Conservation (phyloP, 768 basidiomycete species). For the Mycena vulgaris region DNA sequence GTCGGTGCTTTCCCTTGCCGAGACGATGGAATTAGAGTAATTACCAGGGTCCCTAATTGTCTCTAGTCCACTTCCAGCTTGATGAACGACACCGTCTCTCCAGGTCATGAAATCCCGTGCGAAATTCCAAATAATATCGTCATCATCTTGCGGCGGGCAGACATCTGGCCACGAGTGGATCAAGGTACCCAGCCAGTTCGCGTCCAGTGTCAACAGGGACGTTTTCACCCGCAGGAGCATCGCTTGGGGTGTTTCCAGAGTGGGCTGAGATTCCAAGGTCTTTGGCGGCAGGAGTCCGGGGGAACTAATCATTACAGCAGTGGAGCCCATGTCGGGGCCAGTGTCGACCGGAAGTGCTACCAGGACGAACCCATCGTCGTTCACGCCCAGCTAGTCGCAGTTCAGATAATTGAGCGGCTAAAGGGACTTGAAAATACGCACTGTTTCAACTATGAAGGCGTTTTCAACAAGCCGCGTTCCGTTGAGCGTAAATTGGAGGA, state of each 20-base stretch:
- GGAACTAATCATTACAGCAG: neutral
- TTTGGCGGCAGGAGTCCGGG: no score
- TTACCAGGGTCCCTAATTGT: neutral
- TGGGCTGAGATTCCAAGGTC: neutral
- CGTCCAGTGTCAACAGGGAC: constrained; percentile 2
- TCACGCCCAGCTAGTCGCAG: constrained; percentile 2
- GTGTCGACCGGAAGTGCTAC: neutral
- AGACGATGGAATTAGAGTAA: neutral
- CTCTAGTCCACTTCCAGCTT: no score
- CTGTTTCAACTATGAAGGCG: constrained; percentile 14
- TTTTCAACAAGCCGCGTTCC: constrained; percentile 1
- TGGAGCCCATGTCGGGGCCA: no score
- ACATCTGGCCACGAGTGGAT: constrained; percentile 13
- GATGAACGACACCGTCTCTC: constrained; percentile 3
- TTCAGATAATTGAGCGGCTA: neutral
- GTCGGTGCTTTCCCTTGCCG: neutral
- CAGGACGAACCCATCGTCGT: neutral
- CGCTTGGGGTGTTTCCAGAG: neutral
- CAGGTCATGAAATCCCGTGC: constrained; percentile 20
- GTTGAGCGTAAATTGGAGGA: constrained; percentile 9
- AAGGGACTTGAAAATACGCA: neutral
- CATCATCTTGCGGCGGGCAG: constrained; percentile 17
- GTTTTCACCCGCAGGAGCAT: neutral
- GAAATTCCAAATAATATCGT: constrained; percentile 16
- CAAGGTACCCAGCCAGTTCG: constrained; percentile 10